These are phyloP conservation scores for Bonia amplexicaulis DNA, from an alignment of 176 grass and related monocot genomes.

Conservation along the genomic window DNA sequence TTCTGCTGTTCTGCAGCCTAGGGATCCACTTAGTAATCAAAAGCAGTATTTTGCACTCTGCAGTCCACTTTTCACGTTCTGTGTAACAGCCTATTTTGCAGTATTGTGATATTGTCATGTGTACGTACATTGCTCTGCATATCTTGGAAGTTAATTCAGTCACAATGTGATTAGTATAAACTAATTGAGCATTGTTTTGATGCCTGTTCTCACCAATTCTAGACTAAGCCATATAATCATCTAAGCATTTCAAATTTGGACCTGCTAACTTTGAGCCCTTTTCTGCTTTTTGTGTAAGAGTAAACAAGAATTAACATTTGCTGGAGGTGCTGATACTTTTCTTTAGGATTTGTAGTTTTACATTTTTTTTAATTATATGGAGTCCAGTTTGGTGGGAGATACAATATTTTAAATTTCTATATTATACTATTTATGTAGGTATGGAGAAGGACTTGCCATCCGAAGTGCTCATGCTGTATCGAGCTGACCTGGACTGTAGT, in stretches of 20 bases:
- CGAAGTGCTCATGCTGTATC: too few relatives aligned
- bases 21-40: slow-evolving; percentile 48
- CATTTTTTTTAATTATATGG: neutral
- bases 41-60: slow-evolving; percentile 29
- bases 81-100: neutral
- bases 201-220: neutral
- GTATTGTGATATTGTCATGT: neutral
- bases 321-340: neutral
- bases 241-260: neutral
- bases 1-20: slow-evolving; percentile 31
- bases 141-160: neutral
- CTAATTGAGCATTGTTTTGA: neutral
- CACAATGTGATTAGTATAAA: neutral
- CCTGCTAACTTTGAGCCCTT: neutral
- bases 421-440: slow-evolving; percentile 40
- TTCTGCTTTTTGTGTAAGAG: neutral
- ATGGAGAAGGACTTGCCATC: slow-evolving; percentile 45
- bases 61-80: neutral
- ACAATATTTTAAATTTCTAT: neutral
- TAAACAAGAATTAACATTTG: neutral
- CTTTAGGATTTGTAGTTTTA: neutral
- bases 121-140: neutral
- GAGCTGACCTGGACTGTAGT: too few relatives aligned
- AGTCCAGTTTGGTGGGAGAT: neutral
- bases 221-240: neutral